Conservation (phyloP, 768 basidiomycete species). For the Pisolithus orientalis region DNA sequence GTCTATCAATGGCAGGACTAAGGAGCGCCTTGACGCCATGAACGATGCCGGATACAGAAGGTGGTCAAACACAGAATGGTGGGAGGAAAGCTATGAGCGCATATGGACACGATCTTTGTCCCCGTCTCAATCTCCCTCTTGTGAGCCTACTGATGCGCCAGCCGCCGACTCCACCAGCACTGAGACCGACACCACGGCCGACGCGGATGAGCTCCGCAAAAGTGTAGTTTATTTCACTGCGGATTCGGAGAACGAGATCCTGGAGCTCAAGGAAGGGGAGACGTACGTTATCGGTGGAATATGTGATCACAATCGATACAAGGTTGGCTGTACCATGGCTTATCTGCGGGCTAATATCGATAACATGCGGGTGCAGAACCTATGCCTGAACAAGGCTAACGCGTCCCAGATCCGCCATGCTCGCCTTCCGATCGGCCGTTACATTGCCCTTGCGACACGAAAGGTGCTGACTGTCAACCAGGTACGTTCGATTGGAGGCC, state of each 20-base stretch:
- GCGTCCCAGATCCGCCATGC: constrained; percentile 73
- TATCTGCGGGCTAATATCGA: constrained; percentile 5
- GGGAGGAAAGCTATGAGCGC: constrained; percentile 64
- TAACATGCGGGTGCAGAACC: constrained; percentile 46
- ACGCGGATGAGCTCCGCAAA: constrained; percentile 30
- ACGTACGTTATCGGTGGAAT: constrained; percentile 96
- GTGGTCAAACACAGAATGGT: constrained; percentile 84
- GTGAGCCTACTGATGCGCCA: constrained; percentile 1
- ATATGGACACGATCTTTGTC: constrained; percentile 45
- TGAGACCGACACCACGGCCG: constrained; percentile 1
- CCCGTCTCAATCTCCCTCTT: not conserved
- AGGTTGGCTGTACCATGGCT: constrained; percentile 39
- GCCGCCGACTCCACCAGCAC: too few species aligned
- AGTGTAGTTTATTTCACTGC: constrained; percentile 89
- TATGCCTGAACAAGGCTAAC: constrained; percentile 84
- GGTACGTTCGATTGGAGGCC: constrained; percentile 26
- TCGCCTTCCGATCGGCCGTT: constrained; percentile 91
- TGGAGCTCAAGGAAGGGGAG: constrained; percentile 75
- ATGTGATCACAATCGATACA: constrained; percentile 94
- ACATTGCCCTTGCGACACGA: constrained; percentile 78
- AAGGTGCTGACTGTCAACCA: constrained; percentile 98
- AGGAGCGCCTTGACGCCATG: constrained; percentile 55
- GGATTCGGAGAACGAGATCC: constrained; percentile 81
- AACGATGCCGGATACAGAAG: constrained; percentile 65
- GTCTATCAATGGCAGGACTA: constrained; percentile 68